Base-by-base conservation (phyloP, 441 rosid genomes). In the Eutrema salsugineum region DNA sequence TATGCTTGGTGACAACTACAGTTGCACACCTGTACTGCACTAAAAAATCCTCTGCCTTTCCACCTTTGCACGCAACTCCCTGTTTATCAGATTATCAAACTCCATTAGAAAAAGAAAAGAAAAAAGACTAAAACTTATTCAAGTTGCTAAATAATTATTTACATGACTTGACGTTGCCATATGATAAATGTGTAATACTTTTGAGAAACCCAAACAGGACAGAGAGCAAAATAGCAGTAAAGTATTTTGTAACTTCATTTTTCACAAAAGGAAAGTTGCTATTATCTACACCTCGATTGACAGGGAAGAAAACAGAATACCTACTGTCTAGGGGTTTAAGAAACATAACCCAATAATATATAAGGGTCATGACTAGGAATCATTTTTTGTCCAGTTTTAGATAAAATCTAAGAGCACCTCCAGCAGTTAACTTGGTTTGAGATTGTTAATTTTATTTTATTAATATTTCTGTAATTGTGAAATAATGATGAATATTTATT, bases 1-100 rank as follows among this genome's bases (percentile, higher is more conserved):
- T 70, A 70, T 76, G 71, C 79, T 63, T 39, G 38, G 43, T 70
- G 79, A 76, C 50, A 64, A 70, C 76, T 70, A 76, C 76, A 75
- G 60, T 68, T 68, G 74, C 78, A 76, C 58, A 69, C 39, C 79
- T 76, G 79, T 76, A 10, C 4, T 55, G 60, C 79, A 68, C 79
- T 75, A 10, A 8, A 54, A 30, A 53, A 3, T 55, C 56, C 28
- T 63, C 39, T 39, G 20, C 70, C 59, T 62, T 76, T 76, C 40
- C 66, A 69, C 3, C 47, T 69, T 56, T 69, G 61, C 79, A 76
- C 79, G 79, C 79, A 76, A 76, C 75, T 69, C 69, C 43, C 46
- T 73, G 15, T 57, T 57, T 49, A 68, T 55, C 44, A 12, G 17
- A 35, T 55, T 53, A 58, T 59, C 67, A 75, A 75, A 44, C 11